Conservation (phyloP, 306 rosid species). For the Chamaecrista fasciculata region DNA sequence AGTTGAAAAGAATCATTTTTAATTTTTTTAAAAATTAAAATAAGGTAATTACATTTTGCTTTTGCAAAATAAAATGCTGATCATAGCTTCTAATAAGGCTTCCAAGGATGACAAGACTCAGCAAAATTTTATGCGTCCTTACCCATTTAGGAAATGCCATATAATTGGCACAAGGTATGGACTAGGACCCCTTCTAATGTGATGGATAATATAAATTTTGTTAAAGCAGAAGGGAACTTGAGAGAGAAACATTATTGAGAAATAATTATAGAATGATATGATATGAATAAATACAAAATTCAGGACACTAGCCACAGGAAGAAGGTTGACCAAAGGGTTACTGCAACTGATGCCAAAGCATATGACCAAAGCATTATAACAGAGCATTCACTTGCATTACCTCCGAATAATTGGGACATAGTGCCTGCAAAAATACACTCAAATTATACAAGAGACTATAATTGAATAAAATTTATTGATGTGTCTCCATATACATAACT, state of each 20-base stretch:
- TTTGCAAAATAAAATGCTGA: background rate
- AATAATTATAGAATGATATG: background rate
- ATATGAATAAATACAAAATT: slow-evolving; percentile 10
- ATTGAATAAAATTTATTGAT: too few relatives aligned
- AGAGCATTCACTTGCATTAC: slow-evolving; percentile 69
- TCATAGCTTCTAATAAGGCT: too few relatives aligned
- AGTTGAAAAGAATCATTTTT: too few relatives aligned
- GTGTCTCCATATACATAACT: too few relatives aligned
- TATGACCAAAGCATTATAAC: slow-evolving; percentile 78
- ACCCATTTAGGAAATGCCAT: background rate
- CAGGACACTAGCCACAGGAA: slow-evolving; percentile 69
- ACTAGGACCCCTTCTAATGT: too few relatives aligned
- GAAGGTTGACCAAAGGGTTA: slow-evolving; percentile 75
- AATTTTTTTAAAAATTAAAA: too few relatives aligned
- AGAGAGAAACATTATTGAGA: background rate
- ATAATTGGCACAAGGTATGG: background rate
- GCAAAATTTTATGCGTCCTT: background rate
- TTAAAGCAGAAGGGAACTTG: background rate
- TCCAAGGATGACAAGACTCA: too few relatives aligned
- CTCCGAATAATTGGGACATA: slow-evolving; percentile 71
- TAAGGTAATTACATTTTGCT: background rate
- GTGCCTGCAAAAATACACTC: slow-evolving; percentile 48
- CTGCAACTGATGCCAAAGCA: slow-evolving; percentile 60
- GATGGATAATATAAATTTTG: background rate
- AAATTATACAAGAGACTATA: background rate